A percentile compares a stretch with the other conserved stretches of the same genome.
These are phyloP conservation scores for Nymphaea thermarum DNA, from an alignment of 164 flowering plant species.

Conservation along the genomic window DNA sequence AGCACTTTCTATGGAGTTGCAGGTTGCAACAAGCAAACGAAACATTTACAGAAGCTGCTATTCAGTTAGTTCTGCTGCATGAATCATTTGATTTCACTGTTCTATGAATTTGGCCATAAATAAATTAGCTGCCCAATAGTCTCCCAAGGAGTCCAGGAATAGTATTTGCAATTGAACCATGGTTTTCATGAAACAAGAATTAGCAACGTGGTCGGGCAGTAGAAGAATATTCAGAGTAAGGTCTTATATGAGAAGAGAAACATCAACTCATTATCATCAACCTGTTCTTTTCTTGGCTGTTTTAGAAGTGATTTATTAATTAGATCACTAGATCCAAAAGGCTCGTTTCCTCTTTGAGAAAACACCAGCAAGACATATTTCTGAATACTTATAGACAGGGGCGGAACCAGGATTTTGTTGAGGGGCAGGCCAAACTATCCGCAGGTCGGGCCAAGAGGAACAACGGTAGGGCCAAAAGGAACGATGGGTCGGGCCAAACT, in stretches of 20 bases:
- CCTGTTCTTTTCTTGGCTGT: slow-evolving; percentile 48
- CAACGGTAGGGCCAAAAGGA: no score
- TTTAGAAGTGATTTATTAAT: slow-evolving; percentile 58
- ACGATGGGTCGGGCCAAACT: no score
- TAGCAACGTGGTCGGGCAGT: slow-evolving; percentile 27
- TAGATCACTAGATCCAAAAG: slow-evolving; percentile 38
- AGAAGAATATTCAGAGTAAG: slow-evolving; percentile 50
- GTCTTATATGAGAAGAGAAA: slow-evolving; percentile 62
- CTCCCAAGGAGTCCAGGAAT: slow-evolving; percentile 68
- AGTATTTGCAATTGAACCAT: slow-evolving; percentile 43
- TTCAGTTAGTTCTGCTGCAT: slow-evolving; percentile 39
- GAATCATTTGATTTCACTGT: no score
- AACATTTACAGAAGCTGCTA: slow-evolving; percentile 73
- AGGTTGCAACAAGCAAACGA: slow-evolving; percentile 51
- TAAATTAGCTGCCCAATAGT: slow-evolving; percentile 26
- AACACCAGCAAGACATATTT: slow-evolving; percentile 36
- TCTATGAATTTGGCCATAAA: slow-evolving; percentile 8
- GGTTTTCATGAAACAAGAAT: slow-evolving; percentile 15
- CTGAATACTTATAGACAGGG: slow-evolving; percentile 41
- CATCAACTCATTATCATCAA: slow-evolving; percentile 20
- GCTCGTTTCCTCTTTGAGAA: slow-evolving; percentile 46
- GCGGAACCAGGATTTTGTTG: slow-evolving; percentile 32
- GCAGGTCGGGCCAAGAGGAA: no score
- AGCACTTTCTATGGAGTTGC: slow-evolving; percentile 30
- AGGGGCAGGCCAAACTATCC: no score